Evolutionary conservation across 495 filamentous ascomycete species (phyloP).

Genomic region (Penicillium parvum): DNA sequence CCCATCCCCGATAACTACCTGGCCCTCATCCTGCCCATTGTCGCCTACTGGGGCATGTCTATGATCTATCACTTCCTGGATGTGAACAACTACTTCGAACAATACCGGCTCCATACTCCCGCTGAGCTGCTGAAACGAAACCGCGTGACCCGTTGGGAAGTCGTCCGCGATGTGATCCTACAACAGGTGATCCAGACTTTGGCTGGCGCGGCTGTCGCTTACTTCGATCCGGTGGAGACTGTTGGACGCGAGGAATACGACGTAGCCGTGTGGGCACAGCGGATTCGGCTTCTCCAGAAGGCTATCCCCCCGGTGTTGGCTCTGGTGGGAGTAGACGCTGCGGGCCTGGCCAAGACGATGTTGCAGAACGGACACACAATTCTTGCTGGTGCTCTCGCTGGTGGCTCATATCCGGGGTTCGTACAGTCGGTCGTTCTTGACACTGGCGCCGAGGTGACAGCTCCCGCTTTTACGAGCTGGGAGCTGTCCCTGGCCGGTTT

Average conservation of each 20-base stretch:
- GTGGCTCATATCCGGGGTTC: conserved; percentile 63
- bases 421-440: conserved; percentile 32
- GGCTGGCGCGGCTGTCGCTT: conserved; percentile 55
- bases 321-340: conserved; percentile 39
- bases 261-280: conserved; percentile 73
- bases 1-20: conserved; percentile 78
- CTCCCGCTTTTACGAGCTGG: conserved; percentile 53
- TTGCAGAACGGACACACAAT: conserved; percentile 51
- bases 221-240: conserved; percentile 60
- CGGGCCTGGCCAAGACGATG: conserved; percentile 32
- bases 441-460: conserved; percentile 29
- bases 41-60: conserved; percentile 88
- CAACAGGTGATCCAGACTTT: conserved; percentile 85
- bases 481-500: conserved; percentile 67
- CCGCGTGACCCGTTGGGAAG: conserved; percentile 74
- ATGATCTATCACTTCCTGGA: conserved; percentile 83
- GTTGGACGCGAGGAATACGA: conserved; percentile 77
- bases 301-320: conserved; percentile 56
- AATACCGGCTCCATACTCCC: conserved; percentile 89
- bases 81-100: conserved; percentile 71
- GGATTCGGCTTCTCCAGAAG: conserved; percentile 66
- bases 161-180: conserved; percentile 78
- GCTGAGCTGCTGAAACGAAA: conserved; percentile 83
- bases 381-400: conserved; percentile 63
- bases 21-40: conserved; percentile 66